phyloP scores from a whole-genome alignment of 2,329 filamentous ascomycete genomes.

The Fusarium guadeloupense region DNA sequence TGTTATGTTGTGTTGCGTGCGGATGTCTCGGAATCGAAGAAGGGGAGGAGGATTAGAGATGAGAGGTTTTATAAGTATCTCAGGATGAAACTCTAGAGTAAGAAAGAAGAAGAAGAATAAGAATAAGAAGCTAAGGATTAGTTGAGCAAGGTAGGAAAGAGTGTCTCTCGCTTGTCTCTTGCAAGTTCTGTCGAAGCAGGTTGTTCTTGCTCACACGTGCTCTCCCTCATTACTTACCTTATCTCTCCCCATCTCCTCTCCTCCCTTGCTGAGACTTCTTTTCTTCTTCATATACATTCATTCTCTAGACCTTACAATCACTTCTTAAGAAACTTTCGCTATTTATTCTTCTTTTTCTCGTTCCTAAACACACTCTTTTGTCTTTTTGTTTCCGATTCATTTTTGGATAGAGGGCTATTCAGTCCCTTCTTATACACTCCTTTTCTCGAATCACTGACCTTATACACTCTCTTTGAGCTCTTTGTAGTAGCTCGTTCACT shows the following conservation, averaged over 20 bases:
- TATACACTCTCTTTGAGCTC: constrained; percentile 19
- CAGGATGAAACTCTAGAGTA: neutral
- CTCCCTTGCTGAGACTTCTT: neutral
- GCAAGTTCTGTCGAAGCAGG: neutral
- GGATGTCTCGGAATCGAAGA: neutral
- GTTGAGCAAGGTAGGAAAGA: constrained; percentile 1
- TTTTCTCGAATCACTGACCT: constrained; percentile 14
- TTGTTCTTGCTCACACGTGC: constrained; percentile 15
- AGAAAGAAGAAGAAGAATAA: too few species aligned
- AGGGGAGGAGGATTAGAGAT: neutral
- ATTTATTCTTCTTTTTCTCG: constrained; percentile 18
- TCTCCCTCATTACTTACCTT: constrained; percentile 3
- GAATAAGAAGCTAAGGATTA: too few species aligned
- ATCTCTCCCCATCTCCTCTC: neutral
- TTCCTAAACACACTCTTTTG: constrained; percentile 29
- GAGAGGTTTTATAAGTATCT: neutral
- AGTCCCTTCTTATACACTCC: constrained; percentile 14
- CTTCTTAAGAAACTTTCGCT: constrained; percentile 23
- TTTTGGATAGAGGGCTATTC: constrained; percentile 19
- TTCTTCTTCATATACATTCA: constrained; percentile 7
- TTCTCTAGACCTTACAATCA: neutral
- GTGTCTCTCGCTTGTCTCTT: constrained; percentile 5
- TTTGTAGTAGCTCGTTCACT: constrained; percentile 21
- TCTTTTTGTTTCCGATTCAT: constrained; percentile 9
- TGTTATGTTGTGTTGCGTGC: constrained; percentile 1